A percentile compares a stretch with the other conserved stretches of the same genome.
These are phyloP conservation scores for Cryphonectria japonica DNA, from an alignment of 2,329 filamentous ascomycete species.

Conservation along the genomic window DNA sequence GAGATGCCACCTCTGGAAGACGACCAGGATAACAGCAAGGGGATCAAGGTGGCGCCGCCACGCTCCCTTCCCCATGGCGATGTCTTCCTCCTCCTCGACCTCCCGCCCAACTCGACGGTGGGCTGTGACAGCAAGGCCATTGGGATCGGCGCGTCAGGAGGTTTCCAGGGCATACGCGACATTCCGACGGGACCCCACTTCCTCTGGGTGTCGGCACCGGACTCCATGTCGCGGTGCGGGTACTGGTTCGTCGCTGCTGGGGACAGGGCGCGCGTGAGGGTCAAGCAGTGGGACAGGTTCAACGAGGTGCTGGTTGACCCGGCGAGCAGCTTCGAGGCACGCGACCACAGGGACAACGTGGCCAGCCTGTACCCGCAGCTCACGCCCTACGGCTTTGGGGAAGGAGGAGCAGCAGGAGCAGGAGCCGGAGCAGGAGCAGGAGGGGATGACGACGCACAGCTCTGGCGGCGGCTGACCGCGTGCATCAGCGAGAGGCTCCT, in stretches of 20 bases:
- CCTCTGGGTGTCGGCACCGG: constrained; percentile 59
- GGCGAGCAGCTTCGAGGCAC: constrained; percentile 47
- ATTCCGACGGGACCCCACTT: constrained; percentile 62
- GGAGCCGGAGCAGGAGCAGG: constrained; percentile 14
- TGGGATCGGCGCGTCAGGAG: constrained; percentile 41
- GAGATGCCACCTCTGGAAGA: constrained; percentile 26
- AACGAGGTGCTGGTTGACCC: constrained; percentile 59
- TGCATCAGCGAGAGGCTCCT: constrained; percentile 52
- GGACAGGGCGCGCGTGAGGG: constrained; percentile 41
- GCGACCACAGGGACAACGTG: constrained; percentile 48
- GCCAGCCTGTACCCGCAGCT: constrained; percentile 45
- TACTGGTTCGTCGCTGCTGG: constrained; percentile 57
- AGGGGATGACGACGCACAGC: constrained; percentile 36
- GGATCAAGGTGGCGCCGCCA: background rate
- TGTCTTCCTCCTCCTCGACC: constrained; percentile 54
- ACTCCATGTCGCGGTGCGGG: constrained; percentile 55
- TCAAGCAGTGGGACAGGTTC: constrained; percentile 60
- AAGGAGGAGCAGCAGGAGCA: constrained; percentile 31
- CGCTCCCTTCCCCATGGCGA: constrained; percentile 38
- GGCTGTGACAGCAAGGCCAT: constrained; percentile 58
- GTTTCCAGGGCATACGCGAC: constrained; percentile 58
- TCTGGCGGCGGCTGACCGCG: constrained; percentile 59
- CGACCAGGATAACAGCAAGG: background rate
- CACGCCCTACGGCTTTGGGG: constrained; percentile 49
- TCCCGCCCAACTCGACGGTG: constrained; percentile 55